Evolutionary conservation across 192 early-diverging fungal genomes (phyloP).

Genomic region (Kickxella alabastrina): DNA sequence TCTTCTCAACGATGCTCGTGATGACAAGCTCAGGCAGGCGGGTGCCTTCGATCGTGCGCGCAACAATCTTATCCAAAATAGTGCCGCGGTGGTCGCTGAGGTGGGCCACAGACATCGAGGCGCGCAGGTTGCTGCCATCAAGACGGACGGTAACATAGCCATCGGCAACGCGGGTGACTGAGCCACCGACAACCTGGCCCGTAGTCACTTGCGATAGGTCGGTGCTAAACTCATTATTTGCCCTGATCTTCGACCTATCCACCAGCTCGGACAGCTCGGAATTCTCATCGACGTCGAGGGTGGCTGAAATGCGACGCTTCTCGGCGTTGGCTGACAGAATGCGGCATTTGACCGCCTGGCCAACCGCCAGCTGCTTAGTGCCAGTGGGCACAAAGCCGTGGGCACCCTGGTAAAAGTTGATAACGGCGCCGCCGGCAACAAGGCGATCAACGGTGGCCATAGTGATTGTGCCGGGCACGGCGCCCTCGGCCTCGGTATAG

Average conservation of each 20-base stretch:
- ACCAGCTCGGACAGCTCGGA: constrained; percentile 37
- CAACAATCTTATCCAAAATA: constrained; percentile 22
- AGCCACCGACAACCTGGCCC: constrained; percentile 54
- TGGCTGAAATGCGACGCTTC: constrained; percentile 58
- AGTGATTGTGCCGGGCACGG: constrained; percentile 57
- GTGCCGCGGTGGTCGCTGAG: constrained; percentile 60
- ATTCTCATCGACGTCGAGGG: constrained; percentile 41
- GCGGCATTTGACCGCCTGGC: constrained; percentile 73
- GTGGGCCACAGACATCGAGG: constrained; percentile 56
- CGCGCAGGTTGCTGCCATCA: constrained; percentile 56
- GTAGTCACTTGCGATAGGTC: constrained; percentile 36
- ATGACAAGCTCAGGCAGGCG: constrained; percentile 60
- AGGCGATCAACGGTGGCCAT: constrained; percentile 31
- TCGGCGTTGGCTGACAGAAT: constrained; percentile 58
- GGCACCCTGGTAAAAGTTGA: constrained; percentile 76
- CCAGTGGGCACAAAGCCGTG: constrained; percentile 57
- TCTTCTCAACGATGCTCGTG: constrained; percentile 47
- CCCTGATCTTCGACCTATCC: constrained; percentile 1
- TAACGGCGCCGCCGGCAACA: constrained; percentile 60
- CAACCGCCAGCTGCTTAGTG: constrained; percentile 55
- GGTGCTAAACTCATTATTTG: constrained; percentile 11
- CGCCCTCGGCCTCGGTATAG: constrained; percentile 52
- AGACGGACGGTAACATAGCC: constrained; percentile 56
- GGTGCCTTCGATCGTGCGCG: constrained; percentile 19
- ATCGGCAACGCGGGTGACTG: constrained; percentile 53